A percentile compares a stretch with the other conserved stretches of the same genome.
Evolutionary conservation across 1,284 basidiomycete genomes (phyloP).

Genomic region (Salmacisia buchloeana): DNA sequence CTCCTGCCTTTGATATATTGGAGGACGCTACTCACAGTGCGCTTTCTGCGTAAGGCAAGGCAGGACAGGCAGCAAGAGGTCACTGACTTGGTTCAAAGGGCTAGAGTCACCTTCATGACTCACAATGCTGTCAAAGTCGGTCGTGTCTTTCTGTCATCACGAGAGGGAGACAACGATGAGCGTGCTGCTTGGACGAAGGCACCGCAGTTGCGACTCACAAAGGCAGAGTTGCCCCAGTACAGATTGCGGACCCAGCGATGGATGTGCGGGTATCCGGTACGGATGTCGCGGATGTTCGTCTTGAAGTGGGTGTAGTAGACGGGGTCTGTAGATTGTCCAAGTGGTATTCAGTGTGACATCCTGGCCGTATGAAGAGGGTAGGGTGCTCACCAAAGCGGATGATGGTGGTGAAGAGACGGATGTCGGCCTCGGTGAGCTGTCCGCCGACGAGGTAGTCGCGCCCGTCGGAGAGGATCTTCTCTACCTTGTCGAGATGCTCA

Average conservation of each 20-base stretch:
- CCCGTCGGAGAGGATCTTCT: slow-evolving; percentile 66
- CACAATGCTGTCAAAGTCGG: slow-evolving; percentile 65
- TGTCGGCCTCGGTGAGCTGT: slow-evolving; percentile 81
- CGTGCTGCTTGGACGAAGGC: background rate
- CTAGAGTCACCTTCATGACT: slow-evolving; percentile 52
- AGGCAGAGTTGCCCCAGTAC: slow-evolving; percentile 85
- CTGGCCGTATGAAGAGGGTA: background rate
- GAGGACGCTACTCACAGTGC: background rate
- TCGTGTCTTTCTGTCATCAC: slow-evolving; percentile 65
- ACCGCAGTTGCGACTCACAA: slow-evolving; percentile 53
- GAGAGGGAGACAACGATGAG: background rate
- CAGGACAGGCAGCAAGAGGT: background rate
- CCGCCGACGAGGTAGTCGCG: slow-evolving; percentile 78
- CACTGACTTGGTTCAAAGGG: slow-evolving; percentile 40
- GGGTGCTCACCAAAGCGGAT: slow-evolving; percentile 2
- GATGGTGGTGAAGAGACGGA: slow-evolving; percentile 50
- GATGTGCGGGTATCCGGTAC: slow-evolving; percentile 38
- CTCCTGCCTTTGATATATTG: too few relatives aligned
- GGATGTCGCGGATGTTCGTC: slow-evolving; percentile 62
- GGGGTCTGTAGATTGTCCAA: slow-evolving; percentile 66
- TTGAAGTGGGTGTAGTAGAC: slow-evolving; percentile 92
- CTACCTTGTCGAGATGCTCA: slow-evolving; percentile 70
- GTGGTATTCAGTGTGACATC: slow-evolving; percentile 60
- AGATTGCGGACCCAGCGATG: slow-evolving; percentile 68
- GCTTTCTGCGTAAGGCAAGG: background rate